A percentile compares a stretch with the other conserved stretches of the same genome.
Evolutionary conservation across 768 basidiomycete species (phyloP).

Genomic region (Gloeopeniophorella convolvens): DNA sequence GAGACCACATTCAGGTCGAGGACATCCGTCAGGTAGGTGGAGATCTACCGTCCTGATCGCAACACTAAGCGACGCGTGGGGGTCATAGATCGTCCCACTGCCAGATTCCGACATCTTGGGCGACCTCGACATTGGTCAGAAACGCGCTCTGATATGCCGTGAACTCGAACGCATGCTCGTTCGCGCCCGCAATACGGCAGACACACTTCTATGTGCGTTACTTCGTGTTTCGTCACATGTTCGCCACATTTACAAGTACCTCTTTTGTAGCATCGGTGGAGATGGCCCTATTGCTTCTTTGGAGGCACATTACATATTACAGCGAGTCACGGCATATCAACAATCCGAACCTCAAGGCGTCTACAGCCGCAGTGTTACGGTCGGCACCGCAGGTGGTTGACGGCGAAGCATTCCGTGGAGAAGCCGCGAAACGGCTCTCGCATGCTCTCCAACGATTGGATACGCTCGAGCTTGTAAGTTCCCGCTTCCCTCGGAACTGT

Average conservation of each 20-base stretch:
- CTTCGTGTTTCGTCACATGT: neutral
- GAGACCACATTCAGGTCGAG: slow-evolving; percentile 62
- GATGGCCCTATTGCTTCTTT: slow-evolving; percentile 72
- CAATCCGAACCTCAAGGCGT: slow-evolving; percentile 37
- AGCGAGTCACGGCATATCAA: slow-evolving; percentile 33
- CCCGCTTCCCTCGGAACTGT: neutral
- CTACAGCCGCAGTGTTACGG: slow-evolving; percentile 44
- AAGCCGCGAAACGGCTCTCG: slow-evolving; percentile 48
- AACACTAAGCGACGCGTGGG: neutral
- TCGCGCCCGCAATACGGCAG: slow-evolving; percentile 40
- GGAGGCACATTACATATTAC: slow-evolving; percentile 75
- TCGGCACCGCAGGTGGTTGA: slow-evolving; percentile 48
- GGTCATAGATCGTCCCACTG: slow-evolving; percentile 40
- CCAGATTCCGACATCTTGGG: slow-evolving; percentile 51
- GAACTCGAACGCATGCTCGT: slow-evolving; percentile 45
- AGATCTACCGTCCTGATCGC: neutral
- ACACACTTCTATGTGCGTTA: slow-evolving; percentile 49
- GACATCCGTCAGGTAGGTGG: slow-evolving; percentile 61
- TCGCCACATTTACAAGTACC: neutral
- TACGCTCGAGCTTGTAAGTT: slow-evolving; percentile 43
- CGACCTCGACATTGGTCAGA: slow-evolving; percentile 63
- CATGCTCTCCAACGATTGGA: slow-evolving; percentile 51
- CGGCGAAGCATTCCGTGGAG: slow-evolving; percentile 49
- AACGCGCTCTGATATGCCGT: slow-evolving; percentile 56
- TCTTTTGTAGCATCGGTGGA: slow-evolving; percentile 53